Evolutionary conservation across 768 basidiomycete species (phyloP).

Genomic region (Podaxis rugospora): DNA sequence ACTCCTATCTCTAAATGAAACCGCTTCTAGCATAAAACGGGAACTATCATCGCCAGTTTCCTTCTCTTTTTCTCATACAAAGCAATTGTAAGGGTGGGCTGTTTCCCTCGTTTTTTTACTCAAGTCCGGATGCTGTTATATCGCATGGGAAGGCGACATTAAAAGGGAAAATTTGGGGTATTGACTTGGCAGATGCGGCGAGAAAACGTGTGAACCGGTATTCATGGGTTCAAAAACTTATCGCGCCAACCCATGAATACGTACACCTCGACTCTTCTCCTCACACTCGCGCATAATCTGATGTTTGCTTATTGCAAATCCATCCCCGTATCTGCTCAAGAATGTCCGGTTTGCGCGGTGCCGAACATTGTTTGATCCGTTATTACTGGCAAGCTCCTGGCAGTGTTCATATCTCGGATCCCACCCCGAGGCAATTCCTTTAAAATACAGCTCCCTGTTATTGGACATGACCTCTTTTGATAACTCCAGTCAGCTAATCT

Average conservation of each 20-base stretch:
- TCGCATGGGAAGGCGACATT: neutral
- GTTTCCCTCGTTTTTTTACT: neutral
- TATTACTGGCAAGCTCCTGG: neutral
- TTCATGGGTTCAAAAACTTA: neutral
- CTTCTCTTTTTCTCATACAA: neutral
- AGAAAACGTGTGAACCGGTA: slow-evolving; percentile 6
- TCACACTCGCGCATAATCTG: neutral
- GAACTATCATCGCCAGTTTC: neutral
- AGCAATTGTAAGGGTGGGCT: neutral
- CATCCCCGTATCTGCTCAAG: neutral
- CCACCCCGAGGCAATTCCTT: neutral
- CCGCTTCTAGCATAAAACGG: neutral
- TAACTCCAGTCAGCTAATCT: neutral
- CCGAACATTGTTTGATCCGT: slow-evolving; percentile 9
- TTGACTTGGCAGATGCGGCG: slow-evolving; percentile 5
- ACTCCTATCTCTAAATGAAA: neutral
- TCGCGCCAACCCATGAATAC: neutral
- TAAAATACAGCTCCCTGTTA: neutral
- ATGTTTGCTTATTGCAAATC: neutral
- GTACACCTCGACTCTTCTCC: slow-evolving; percentile 1
- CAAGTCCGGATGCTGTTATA: slow-evolving; percentile 2
- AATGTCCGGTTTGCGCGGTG: neutral
- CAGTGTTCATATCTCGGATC: neutral
- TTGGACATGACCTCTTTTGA: neutral
- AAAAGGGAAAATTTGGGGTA: neutral